phyloP scores from a whole-genome alignment of 495 filamentous ascomycete species.

The Achaetomiella virescens region DNA sequence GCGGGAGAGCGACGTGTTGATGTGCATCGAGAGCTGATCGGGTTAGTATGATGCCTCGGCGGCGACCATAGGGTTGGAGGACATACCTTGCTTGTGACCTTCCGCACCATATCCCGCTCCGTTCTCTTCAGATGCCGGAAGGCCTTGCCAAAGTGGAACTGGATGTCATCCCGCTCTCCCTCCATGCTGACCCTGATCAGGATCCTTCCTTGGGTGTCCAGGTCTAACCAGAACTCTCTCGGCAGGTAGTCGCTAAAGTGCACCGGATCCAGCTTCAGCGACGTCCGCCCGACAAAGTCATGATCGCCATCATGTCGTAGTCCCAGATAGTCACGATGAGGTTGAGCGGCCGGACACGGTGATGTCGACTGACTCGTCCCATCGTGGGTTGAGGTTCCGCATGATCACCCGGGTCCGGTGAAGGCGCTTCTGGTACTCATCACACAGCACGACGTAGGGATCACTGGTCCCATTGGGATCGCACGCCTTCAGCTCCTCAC shows the following conservation, averaged over 20 bases:
- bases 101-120: slow-evolving; percentile 95
- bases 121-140: slow-evolving; percentile 92
- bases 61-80: neutral
- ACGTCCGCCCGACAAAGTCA: slow-evolving; percentile 92
- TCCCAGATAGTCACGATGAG: slow-evolving; percentile 98
- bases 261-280: slow-evolving; percentile 86
- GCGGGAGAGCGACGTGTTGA: slow-evolving; percentile 80
- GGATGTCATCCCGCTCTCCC: slow-evolving; percentile 95
- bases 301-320: slow-evolving; percentile 97
- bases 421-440: slow-evolving; percentile 97
- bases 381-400: slow-evolving; percentile 86
- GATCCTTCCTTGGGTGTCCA: slow-evolving; percentile 90
- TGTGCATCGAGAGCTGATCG: slow-evolving; percentile 80
- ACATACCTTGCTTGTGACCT: slow-evolving; percentile 92
- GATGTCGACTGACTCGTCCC: slow-evolving; percentile 97
- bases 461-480: slow-evolving; percentile 92
- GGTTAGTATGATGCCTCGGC: slow-evolving; percentile 16
- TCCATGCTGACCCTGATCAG: slow-evolving; percentile 95
- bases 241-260: slow-evolving; percentile 96
- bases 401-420: slow-evolving; percentile 91
- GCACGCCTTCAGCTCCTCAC: slow-evolving; percentile 96
- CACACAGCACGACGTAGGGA: slow-evolving; percentile 93
- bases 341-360: slow-evolving; percentile 82
- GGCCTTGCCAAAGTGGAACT: slow-evolving; percentile 97
- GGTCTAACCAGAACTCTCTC: slow-evolving; percentile 92